Evolutionary conservation across 371 early-diverging fungal species (phyloP), one percentile per base, ranked within the genome.

Genomic region (Mycotypha africana): DNA sequence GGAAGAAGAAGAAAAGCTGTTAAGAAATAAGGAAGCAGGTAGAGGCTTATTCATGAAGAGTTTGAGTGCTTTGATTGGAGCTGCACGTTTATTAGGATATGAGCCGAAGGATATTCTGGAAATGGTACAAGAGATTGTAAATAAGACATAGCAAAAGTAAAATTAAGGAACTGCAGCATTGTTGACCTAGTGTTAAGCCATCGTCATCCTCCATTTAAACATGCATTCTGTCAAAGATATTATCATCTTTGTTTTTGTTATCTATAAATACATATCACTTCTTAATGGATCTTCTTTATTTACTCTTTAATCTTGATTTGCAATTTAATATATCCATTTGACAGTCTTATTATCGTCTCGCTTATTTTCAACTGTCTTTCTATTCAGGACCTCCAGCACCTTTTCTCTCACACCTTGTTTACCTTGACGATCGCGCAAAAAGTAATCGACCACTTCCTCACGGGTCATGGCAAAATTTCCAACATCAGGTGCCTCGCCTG

Each of bases 391-490:
- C 52, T 83, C 86, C 31, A 49, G 19, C 19, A 89, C 86, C 66
- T 88, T 88, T 58, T 82, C 69, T 22, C 54, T 55, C n/a, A 85
- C 78, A 44, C 90, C 90, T 46, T 84, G 76, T 65, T 89, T 89
- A 42, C 74, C 65, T 20, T 63, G 67, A 38, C 69, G 74, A 67
- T 79, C 76, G 49, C 67, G 67, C 15, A 76, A 56, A 49, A 86
- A 82, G 49, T 81, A 86, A 17, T 81, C 76, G 2, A 89, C 53
- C 8, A 92, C 78, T 50, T 91, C 88, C 14, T 74, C 60, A 12
- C 76, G 65, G 33, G 77, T 83, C 59, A 82, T 36, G 53, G 81
- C 65, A 68, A 60, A 54, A 49, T 63, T 49, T 56, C 81, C 58
- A 53, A 77, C 68, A 62, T 80, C 85, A 44, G 72, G 71, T 36